These are phyloP conservation scores for Panaeolus papilionaceus DNA, from an alignment of 768 basidiomycete genomes.

Conservation along the genomic window DNA sequence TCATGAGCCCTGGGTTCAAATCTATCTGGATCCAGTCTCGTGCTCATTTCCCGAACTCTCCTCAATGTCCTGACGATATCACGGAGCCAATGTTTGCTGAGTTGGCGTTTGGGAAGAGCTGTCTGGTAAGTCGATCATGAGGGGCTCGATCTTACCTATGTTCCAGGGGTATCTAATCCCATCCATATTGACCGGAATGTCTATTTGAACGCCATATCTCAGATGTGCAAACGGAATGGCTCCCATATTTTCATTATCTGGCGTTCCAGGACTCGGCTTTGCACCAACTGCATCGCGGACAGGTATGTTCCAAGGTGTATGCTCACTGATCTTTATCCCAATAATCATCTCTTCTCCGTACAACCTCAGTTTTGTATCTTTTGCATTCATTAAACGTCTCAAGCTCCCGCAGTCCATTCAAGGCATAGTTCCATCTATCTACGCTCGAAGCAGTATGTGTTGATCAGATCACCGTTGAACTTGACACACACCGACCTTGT, in stretches of 20 bases:
- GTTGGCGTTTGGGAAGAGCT: slow-evolving; percentile 8
- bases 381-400: background rate
- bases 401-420: background rate
- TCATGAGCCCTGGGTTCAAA: background rate
- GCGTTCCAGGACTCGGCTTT: background rate
- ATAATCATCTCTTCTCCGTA: background rate
- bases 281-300: background rate
- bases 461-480: background rate
- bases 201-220: too few relatives aligned
- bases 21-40: slow-evolving; percentile 4
- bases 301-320: background rate
- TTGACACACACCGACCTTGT: background rate
- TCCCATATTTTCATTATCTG: background rate
- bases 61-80: background rate
- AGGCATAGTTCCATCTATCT: background rate
- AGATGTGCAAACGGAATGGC: background rate
- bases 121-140: background rate
- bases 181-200: too few relatives aligned
- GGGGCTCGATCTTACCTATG: too few relatives aligned
- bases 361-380: background rate
- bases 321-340: background rate
- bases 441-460: background rate
- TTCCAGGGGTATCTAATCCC: too few relatives aligned
- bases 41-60: background rate
- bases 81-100: slow-evolving; percentile 5